These are phyloP conservation scores for Crataegus laevigata DNA, from an alignment of 306 rosid species.

Conservation along the genomic window DNA sequence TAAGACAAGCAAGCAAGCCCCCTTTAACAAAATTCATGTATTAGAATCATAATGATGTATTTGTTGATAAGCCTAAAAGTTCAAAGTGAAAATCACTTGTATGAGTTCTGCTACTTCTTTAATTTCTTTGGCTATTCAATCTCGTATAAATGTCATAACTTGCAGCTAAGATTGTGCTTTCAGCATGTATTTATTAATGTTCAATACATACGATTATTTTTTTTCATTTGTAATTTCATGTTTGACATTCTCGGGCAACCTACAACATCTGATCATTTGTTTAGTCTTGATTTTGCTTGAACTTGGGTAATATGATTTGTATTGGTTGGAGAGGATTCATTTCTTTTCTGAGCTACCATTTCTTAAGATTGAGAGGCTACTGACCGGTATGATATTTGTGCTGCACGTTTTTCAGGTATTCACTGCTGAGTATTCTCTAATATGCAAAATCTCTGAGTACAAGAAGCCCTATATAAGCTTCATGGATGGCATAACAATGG, in stretches of 20 bases:
- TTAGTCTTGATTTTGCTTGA: background rate
- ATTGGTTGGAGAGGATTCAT: background rate
- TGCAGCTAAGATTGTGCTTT: background rate
- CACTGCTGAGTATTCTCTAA: conserved; percentile 85
- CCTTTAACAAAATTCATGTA: background rate
- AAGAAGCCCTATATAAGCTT: conserved; percentile 83
- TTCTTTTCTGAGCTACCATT: background rate
- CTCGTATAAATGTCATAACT: background rate
- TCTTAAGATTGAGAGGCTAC: conserved; percentile 10
- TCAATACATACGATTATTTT: background rate
- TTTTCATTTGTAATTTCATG: background rate
- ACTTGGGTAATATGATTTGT: background rate
- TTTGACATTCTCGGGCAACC: background rate
- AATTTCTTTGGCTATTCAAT: background rate
- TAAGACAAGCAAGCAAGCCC: no score
- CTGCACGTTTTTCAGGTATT: conserved; percentile 55
- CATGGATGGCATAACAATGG: conserved; percentile 99
- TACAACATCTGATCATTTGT: background rate
- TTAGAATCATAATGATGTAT: background rate
- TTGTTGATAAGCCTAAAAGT: background rate
- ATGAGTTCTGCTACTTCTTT: background rate
- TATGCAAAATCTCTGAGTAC: conserved; percentile 83
- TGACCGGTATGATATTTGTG: conserved; percentile 16
- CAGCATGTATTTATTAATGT: background rate
- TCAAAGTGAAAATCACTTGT: background rate